These are phyloP conservation scores for Delonix regia DNA, from an alignment of 306 rosid genomes.

Conservation along the genomic window DNA sequence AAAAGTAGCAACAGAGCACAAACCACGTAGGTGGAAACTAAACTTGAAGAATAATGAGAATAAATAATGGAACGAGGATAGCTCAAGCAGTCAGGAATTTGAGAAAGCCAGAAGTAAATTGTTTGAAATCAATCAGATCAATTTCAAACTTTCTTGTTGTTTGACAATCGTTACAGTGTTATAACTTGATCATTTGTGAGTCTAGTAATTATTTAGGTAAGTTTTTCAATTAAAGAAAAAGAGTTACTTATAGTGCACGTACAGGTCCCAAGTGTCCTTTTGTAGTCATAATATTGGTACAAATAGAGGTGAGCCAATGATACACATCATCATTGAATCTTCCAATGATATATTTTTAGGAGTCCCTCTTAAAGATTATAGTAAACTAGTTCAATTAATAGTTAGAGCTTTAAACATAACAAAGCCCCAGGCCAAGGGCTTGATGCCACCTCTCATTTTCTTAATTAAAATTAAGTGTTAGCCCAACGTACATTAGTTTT, in stretches of 20 bases:
- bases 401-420: background rate
- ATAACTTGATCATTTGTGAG: background rate
- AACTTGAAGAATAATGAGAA: background rate
- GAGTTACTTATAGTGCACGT: background rate
- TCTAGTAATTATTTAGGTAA: background rate
- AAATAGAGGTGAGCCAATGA: too few relatives aligned
- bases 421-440: background rate
- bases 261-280: too few relatives aligned
- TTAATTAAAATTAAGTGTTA: too few relatives aligned
- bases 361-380: too few relatives aligned
- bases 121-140: background rate
- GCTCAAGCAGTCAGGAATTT: slow-evolving; percentile 15
- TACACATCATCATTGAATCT: too few relatives aligned
- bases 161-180: slow-evolving; percentile 1
- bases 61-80: background rate
- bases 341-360: too few relatives aligned
- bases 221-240: background rate
- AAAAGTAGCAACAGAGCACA: slow-evolving; percentile 21
- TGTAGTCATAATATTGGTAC: too few relatives aligned
- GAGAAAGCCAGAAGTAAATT: slow-evolving; percentile 4
- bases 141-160: background rate
- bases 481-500: too few relatives aligned
- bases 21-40: slow-evolving; percentile 4
- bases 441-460: background rate
- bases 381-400: too few relatives aligned